These are phyloP conservation scores for Eragrostis tef DNA, from an alignment of 202 grass and related monocot species.

Conservation along the genomic window DNA sequence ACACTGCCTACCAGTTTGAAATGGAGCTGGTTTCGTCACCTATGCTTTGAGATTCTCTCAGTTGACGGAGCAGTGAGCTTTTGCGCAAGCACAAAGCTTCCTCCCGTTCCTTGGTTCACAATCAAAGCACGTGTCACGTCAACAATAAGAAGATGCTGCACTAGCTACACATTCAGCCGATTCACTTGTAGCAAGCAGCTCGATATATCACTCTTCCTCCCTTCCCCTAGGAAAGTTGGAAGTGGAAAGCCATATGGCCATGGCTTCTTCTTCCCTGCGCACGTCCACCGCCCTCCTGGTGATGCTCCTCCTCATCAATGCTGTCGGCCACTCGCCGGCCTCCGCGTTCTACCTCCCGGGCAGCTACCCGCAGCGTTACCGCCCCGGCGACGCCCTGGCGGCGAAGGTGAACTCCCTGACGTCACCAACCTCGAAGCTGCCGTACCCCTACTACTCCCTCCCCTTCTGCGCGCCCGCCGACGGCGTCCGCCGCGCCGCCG, in stretches of 20 bases:
- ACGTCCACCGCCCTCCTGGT: conserved; percentile 25
- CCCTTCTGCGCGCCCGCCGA: conserved; percentile 51
- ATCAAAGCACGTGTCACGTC: conserved; percentile 13
- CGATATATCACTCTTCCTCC: not conserved
- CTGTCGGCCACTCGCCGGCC: not conserved
- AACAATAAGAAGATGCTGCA: conserved; percentile 14
- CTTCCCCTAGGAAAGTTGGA: not conserved
- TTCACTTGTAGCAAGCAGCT: not conserved
- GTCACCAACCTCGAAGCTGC: conserved; percentile 54
- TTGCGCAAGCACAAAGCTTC: not conserved
- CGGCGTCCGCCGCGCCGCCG: conserved; percentile 44
- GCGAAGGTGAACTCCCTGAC: conserved; percentile 60
- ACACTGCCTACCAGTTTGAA: too few relatives aligned
- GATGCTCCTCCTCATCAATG: conserved; percentile 12
- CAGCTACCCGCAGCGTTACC: conserved; percentile 55
- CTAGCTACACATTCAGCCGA: not conserved
- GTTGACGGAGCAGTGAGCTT: not conserved
- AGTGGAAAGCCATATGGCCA: not conserved
- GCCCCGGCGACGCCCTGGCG: conserved; percentile 40
- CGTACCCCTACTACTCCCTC: conserved; percentile 61
- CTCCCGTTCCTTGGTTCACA: conserved; percentile 31
- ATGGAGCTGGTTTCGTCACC: too few relatives aligned
- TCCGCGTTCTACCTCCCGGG: conserved; percentile 57
- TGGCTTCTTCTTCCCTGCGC: conserved; percentile 1
- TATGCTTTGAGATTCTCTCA: too few relatives aligned